These are phyloP conservation scores for Yueomyces sinensis DNA, from an alignment of 805 yeast species.

Conservation along the genomic window DNA sequence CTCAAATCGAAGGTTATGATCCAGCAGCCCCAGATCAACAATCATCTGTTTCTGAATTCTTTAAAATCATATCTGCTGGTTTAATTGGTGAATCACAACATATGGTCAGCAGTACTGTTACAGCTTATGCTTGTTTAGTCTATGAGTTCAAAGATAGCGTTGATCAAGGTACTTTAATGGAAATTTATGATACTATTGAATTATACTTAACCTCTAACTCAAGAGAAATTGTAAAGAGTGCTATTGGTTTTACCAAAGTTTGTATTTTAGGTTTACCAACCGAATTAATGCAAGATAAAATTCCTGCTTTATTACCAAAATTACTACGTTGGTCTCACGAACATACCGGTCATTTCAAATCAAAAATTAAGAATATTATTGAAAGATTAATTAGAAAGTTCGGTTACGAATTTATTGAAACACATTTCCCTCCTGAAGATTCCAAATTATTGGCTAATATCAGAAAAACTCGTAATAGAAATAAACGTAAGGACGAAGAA, in stretches of 20 bases:
- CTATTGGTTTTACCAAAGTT: conserved; percentile 88
- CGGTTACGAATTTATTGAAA: conserved; percentile 77
- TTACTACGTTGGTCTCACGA: conserved; percentile 90
- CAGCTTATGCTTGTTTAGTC: conserved; percentile 75
- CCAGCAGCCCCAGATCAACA: conserved; percentile 42
- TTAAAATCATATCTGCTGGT: conserved; percentile 93
- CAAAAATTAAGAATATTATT: conserved; percentile 82
- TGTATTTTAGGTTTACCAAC: conserved; percentile 73
- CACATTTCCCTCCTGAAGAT: conserved; percentile 83
- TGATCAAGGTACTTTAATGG: conserved; percentile 46
- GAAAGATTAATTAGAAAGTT: conserved; percentile 85
- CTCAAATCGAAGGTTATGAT: conserved; percentile 55
- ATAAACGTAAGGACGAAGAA: conserved; percentile 48
- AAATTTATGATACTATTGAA: conserved; percentile 76
- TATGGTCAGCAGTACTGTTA: conserved; percentile 93
- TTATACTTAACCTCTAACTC: conserved; percentile 81
- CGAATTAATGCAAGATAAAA: conserved; percentile 54
- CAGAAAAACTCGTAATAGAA: conserved; percentile 73
- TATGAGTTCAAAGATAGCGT: conserved; percentile 71
- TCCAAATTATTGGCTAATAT: conserved; percentile 71
- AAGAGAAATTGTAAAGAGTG: conserved; percentile 86
- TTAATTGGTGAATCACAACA: conserved; percentile 87
- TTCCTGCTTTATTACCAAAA: conserved; percentile 53
- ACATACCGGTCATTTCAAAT: conserved; percentile 88
- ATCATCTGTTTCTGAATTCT: conserved; percentile 68